Percentiles rank a stretch among this genome's conserved stretches.
Conservation (phyloP, 164 flowering plant species). For the Nymphaea colorata region DNA sequence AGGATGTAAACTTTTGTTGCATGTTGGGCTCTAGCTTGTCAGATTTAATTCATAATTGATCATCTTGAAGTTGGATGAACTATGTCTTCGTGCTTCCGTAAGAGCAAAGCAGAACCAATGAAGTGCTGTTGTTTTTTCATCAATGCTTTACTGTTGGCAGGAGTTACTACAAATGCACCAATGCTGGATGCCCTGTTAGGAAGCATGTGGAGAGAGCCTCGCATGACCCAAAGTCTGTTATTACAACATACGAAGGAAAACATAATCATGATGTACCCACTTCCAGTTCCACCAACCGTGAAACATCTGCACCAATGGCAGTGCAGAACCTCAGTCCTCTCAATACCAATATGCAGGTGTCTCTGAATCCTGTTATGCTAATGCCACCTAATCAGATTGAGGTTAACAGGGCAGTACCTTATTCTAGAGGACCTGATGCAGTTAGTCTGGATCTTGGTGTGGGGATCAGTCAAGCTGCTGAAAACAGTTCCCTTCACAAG, state of each 20-base stretch:
- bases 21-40: background rate
- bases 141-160: conserved; percentile 21
- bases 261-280: conserved; percentile 81
- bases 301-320: conserved; percentile 4
- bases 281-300: conserved; percentile 41
- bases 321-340: background rate
- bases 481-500: background rate
- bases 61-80: background rate
- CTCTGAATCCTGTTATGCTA: background rate
- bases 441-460: background rate
- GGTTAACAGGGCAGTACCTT: background rate
- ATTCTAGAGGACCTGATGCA: background rate
- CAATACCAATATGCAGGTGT: background rate
- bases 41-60: background rate
- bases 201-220: conserved; percentile 95
- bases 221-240: conserved; percentile 67
- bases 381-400: background rate
- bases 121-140: background rate
- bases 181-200: conserved; percentile 72
- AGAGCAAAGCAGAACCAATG: background rate
- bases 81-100: background rate
- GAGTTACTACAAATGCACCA: conserved; percentile 89
- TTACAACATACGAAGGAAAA: conserved; percentile 93
- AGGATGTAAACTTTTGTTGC: no score
- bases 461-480: background rate